These are phyloP conservation scores for Asterophora lycoperdoides DNA, from an alignment of 768 basidiomycete species.

Conservation along the genomic window DNA sequence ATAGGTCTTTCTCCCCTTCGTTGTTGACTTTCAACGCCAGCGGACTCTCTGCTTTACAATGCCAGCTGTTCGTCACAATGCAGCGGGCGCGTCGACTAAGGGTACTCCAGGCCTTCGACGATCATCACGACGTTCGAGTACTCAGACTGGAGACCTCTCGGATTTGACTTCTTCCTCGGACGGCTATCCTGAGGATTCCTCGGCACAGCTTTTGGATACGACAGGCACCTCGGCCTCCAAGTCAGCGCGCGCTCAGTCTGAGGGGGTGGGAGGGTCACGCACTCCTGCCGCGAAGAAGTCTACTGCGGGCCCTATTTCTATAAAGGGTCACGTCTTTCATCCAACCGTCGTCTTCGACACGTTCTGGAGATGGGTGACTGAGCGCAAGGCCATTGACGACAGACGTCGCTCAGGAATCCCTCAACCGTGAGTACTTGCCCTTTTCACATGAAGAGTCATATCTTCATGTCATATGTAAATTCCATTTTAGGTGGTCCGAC, in stretches of 20 bases:
- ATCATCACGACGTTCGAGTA: neutral
- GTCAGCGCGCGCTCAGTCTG: neutral
- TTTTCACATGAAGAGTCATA: constrained; percentile 8
- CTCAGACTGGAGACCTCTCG: neutral
- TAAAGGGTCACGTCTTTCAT: constrained; percentile 35
- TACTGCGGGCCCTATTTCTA: constrained; percentile 22
- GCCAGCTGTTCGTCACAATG: constrained; percentile 9
- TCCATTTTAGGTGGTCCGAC: constrained; percentile 55
- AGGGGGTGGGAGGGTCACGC: neutral
- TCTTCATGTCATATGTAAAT: neutral
- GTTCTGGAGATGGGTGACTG: constrained; percentile 55
- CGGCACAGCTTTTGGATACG: neutral
- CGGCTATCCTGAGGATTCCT: neutral
- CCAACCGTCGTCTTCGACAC: constrained; percentile 57
- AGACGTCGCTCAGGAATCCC: constrained; percentile 45
- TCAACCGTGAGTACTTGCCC: constrained; percentile 42
- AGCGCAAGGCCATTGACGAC: constrained; percentile 55
- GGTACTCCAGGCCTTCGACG: neutral
- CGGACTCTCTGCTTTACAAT: neutral
- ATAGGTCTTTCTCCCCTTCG: no score
- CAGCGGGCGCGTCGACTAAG: neutral
- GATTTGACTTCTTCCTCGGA: constrained; percentile 5
- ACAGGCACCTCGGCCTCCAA: neutral
- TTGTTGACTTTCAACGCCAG: no score
- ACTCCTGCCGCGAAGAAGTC: neutral